Evolutionary conservation across 352 stramenopile species (phyloP).

Genomic region (Phytophthora palmivora): DNA sequence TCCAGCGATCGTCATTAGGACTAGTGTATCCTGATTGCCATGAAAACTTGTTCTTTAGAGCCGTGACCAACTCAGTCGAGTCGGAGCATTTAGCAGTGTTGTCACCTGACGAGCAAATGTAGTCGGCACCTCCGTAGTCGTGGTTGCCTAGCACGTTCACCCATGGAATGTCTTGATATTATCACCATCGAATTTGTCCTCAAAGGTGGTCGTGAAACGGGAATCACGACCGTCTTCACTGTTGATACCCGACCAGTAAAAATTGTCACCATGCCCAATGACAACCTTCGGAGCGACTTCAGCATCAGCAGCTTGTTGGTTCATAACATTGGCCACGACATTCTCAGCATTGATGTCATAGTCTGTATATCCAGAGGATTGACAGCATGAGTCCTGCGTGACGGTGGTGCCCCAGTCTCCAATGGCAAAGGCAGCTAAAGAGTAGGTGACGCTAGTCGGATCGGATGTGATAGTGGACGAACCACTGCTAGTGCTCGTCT

Average conservation of each 20-base stretch:
- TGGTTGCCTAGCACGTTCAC: slow-evolving; percentile 76
- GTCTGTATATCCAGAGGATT: slow-evolving; percentile 60
- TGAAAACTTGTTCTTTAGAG: slow-evolving; percentile 51
- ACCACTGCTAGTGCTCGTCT: slow-evolving; percentile 27
- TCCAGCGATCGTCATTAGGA: slow-evolving; percentile 61
- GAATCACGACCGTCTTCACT: slow-evolving; percentile 49
- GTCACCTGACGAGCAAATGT: slow-evolving; percentile 52
- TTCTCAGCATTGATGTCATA: slow-evolving; percentile 71
- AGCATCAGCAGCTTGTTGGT: slow-evolving; percentile 44
- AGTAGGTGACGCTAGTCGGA: slow-evolving; percentile 46
- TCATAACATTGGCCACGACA: slow-evolving; percentile 65
- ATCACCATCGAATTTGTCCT: slow-evolving; percentile 59
- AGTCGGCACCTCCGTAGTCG: slow-evolving; percentile 69
- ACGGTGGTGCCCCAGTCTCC: slow-evolving; percentile 78
- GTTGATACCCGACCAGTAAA: slow-evolving; percentile 72
- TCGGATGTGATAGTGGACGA: slow-evolving; percentile 43
- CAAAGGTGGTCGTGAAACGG: slow-evolving; percentile 65
- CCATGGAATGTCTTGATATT: slow-evolving; percentile 63
- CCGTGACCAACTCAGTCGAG: slow-evolving; percentile 31
- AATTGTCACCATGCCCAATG: slow-evolving; percentile 73
- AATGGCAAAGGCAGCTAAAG: slow-evolving; percentile 67
- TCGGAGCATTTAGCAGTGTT: slow-evolving; percentile 35
- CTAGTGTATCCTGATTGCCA: slow-evolving; percentile 57
- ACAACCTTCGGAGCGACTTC: slow-evolving; percentile 60
- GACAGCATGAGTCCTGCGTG: slow-evolving; percentile 71